Evolutionary conservation across 305 asterid genomes (phyloP), one percentile per base, ranked within the genome.

Genomic region (Plantago coronopus): DNA sequence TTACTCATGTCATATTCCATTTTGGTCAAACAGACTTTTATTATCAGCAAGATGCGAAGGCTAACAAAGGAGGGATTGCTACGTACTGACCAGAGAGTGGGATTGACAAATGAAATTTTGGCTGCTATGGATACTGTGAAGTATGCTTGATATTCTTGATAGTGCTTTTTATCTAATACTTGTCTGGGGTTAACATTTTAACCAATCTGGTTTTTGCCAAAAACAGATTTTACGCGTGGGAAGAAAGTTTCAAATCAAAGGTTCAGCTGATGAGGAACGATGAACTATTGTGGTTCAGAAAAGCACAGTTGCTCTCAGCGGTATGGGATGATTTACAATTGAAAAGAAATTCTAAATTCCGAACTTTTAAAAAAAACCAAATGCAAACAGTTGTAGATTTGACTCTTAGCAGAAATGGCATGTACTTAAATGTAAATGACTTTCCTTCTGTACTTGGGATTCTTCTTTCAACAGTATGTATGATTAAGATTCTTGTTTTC

Each of bases 101-200:
- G 99, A 31, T 79, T 89, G 54, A 81, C 82, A 86, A 93, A 93
- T 59, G 99, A 93, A 77, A 76, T 93, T 74, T 80, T 93, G 80
- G 91, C 90, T 46, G 94, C 99, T 64, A 93, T 93, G 97, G 99
- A 93, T 70, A 83, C 96, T 3, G 99, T 90, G 65, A 90, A 93
- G 99, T 93, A 82, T 62, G 83, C 43, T 48, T 63, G 51, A 61
- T 50, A 47, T 31, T 54, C 43, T 1, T 62, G 20, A 40, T 31
- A 14, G 29, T 58, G 31, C 27, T 62, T 68, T 42, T 62, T 49
- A 40, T 38, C 44, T 60, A 54, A 21, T 53, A 27, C 31, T 37
- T 45, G 11, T 63, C 34, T 22, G 49, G 66, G 59, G 25, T 55
- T 20, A 2, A 10, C 38, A 58, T 68, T 48, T 44, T 69, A n/a